A percentile compares a stretch with the other conserved stretches of the same genome.
Evolutionary conservation across 345 rosid species (phyloP).

Genomic region (Sonneratia caseolaris): DNA sequence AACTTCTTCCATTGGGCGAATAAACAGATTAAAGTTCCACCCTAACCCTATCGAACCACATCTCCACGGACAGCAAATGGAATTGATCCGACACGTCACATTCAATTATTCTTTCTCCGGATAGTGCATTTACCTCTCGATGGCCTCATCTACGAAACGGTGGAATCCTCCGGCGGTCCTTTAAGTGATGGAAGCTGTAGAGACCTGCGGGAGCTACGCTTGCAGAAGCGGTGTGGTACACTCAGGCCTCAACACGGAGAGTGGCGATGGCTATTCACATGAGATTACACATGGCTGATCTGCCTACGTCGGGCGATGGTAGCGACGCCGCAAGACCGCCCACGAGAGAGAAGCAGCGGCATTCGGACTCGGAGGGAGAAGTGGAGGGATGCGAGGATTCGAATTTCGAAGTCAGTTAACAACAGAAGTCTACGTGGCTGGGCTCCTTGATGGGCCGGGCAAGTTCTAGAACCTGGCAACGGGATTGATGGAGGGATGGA

Average conservation of each 20-base stretch:
- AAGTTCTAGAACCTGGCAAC: no score
- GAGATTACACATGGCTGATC: conserved; percentile 8
- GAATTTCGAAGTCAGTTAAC: no score
- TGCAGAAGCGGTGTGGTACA: conserved; percentile 19
- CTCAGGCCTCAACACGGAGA: conserved; percentile 7
- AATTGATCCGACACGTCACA: background rate
- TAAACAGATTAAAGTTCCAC: background rate
- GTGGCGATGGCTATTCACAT: conserved; percentile 17
- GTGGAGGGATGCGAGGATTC: background rate
- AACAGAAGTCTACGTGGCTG: no score
- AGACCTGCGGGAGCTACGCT: conserved; percentile 53
- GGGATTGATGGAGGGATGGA: no score
- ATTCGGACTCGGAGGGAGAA: no score
- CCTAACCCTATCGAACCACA: background rate
- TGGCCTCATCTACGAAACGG: conserved; percentile 80
- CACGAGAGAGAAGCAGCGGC: no score
- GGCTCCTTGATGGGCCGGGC: no score
- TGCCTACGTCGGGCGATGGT: background rate
- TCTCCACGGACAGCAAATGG: no score
- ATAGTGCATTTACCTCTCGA: conserved; percentile 43
- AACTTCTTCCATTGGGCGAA: background rate
- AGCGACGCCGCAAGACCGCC: no score
- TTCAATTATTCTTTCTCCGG: no score
- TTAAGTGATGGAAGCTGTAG: conserved; percentile 68
- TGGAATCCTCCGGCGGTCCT: conserved; percentile 67